Percentiles rank a stretch among this genome's conserved stretches.
Evolutionary conservation across 2,329 filamentous ascomycete genomes (phyloP).

Genomic region (Zymoseptoria tritici): DNA sequence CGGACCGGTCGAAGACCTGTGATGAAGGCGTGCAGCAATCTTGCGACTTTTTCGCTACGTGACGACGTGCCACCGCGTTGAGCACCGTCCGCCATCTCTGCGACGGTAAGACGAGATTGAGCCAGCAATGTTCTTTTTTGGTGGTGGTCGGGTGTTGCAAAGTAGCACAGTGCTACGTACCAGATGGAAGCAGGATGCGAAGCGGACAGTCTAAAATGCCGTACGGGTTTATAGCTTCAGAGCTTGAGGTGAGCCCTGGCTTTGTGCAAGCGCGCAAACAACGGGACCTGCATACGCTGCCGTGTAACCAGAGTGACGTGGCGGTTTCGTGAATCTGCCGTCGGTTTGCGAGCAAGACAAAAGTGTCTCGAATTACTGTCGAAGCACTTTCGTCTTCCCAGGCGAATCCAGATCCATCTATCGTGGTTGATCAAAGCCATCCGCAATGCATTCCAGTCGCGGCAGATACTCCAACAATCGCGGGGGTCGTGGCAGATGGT

Average conservation of each 20-base stretch:
- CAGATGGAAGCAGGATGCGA: not conserved
- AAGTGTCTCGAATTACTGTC: not conserved
- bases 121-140: not conserved
- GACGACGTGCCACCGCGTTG: not conserved
- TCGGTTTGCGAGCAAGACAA: not conserved
- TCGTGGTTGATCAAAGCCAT: not conserved
- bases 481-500: not conserved
- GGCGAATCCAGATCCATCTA: not conserved
- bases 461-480: not conserved
- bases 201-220: not conserved
- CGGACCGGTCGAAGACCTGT: slow-evolving; percentile 34
- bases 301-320: not conserved
- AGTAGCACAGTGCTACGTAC: not conserved
- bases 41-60: slow-evolving; percentile 9
- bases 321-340: not conserved
- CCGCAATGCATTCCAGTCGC: not conserved
- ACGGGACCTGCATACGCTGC: not conserved
- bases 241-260: not conserved
- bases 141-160: not conserved
- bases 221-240: not conserved
- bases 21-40: slow-evolving; percentile 36
- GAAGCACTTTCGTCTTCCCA: not conserved
- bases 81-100: not conserved
- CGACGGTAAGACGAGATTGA: not conserved
- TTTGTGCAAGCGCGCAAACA: not conserved